phyloP scores from a whole-genome alignment of 768 basidiomycete species.

The Boletellus sp. region DNA sequence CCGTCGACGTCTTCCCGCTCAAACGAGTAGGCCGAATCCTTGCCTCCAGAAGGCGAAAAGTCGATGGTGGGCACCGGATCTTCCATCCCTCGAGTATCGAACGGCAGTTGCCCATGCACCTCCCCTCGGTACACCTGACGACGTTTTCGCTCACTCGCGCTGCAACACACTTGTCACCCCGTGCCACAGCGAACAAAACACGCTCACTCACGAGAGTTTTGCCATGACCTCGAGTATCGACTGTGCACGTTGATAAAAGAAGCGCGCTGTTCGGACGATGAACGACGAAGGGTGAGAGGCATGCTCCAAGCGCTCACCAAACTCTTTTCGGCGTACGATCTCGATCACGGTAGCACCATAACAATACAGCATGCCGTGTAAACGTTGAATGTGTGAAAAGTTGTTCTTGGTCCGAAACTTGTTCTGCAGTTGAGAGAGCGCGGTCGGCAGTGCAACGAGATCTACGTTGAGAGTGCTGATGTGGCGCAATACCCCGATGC shows the following conservation, averaged over 20 bases:
- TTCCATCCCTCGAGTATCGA: conserved; percentile 77
- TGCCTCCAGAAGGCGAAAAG: conserved; percentile 66
- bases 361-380: conserved; percentile 88
- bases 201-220: conserved; percentile 69
- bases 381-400: conserved; percentile 85
- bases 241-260: conserved; percentile 79
- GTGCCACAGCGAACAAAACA: background rate
- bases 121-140: conserved; percentile 84
- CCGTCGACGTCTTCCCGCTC: conserved; percentile 70
- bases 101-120: conserved; percentile 82
- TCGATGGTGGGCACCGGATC: conserved; percentile 77
- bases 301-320: conserved; percentile 49
- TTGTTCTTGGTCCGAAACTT: conserved; percentile 75
- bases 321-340: conserved; percentile 87
- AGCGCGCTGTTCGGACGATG: conserved; percentile 48
- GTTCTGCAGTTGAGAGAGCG: conserved; percentile 61
- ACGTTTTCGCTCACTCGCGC: conserved; percentile 74
- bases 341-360: conserved; percentile 91
- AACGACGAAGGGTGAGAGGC: background rate
- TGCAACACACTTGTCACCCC: conserved; percentile 27
- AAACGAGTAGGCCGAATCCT: conserved; percentile 61
- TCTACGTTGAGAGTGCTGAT: conserved; percentile 81
- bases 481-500: conserved; percentile 61
- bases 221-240: conserved; percentile 84
- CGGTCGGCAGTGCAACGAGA: conserved; percentile 67